phyloP scores from a whole-genome alignment of 345 rosid species.

The Cardamine resedifolia region DNA sequence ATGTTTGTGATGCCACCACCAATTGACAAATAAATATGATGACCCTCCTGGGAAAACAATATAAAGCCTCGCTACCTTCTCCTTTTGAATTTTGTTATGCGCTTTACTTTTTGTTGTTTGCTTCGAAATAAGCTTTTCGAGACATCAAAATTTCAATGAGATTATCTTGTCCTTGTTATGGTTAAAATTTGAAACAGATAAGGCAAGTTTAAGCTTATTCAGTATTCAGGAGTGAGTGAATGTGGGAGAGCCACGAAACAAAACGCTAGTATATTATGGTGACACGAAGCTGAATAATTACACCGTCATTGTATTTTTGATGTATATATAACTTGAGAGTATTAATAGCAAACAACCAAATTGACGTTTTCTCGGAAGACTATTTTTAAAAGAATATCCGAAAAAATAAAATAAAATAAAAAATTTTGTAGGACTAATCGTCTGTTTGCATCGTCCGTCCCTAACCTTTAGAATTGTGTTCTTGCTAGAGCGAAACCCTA shows the following conservation, averaged over 20 bases:
- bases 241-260: conserved; percentile 3
- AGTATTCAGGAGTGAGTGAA: background rate
- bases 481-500: conserved; percentile 33
- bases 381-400: conserved; percentile 5
- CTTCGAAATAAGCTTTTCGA: conserved; percentile 28
- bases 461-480: conserved; percentile 24
- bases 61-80: background rate
- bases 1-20: conserved; percentile 18
- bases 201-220: background rate
- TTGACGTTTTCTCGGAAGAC: conserved; percentile 23
- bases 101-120: conserved; percentile 24
- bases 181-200: background rate
- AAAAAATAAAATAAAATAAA: too few species aligned
- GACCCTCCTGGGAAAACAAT: conserved; percentile 28
- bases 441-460: background rate
- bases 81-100: conserved; percentile 6
- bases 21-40: conserved; percentile 36
- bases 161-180: background rate
- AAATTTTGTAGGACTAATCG: background rate
- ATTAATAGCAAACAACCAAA: conserved; percentile 1
- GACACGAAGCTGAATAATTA: conserved; percentile 11
- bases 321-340: background rate
- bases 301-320: background rate
- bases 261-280: background rate
- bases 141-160: conserved; percentile 15